Evolutionary conservation across 768 basidiomycete genomes (phyloP).

Genomic region (Imleria badia): DNA sequence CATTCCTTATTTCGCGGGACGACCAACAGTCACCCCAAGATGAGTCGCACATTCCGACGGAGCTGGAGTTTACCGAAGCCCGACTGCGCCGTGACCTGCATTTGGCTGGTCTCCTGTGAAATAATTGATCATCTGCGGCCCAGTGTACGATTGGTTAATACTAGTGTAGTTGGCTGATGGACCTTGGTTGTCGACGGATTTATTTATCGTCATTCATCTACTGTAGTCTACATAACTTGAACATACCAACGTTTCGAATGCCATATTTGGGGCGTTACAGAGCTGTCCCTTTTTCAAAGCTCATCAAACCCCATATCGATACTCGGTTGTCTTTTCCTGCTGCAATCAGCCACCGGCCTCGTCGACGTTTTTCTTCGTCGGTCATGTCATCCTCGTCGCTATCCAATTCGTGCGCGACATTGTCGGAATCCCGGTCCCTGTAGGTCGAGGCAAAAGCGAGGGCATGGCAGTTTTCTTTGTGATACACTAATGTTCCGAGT

Average conservation of each 20-base stretch:
- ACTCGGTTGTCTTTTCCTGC: constrained; percentile 71
- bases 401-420: constrained; percentile 16
- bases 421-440: background rate
- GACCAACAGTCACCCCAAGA: constrained; percentile 14
- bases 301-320: constrained; percentile 68
- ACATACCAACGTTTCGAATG: constrained; percentile 4
- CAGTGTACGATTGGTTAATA: constrained; percentile 10
- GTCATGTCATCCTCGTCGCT: constrained; percentile 41
- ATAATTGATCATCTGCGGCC: background rate
- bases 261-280: background rate
- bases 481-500: constrained; percentile 82
- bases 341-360: constrained; percentile 60
- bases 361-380: constrained; percentile 41
- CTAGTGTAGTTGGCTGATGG: background rate
- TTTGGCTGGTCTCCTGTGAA: constrained; percentile 54
- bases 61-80: constrained; percentile 40
- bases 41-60: constrained; percentile 24
- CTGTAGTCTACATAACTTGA: constrained; percentile 18
- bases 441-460: constrained; percentile 60
- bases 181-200: background rate
- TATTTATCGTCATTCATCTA: constrained; percentile 19
- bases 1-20: constrained; percentile 47
- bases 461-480: constrained; percentile 75
- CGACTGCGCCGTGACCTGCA: constrained; percentile 50
- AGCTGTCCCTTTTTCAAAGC: constrained; percentile 16